These are phyloP conservation scores for Boehmeria nivea DNA, from an alignment of 306 rosid species.

Conservation along the genomic window DNA sequence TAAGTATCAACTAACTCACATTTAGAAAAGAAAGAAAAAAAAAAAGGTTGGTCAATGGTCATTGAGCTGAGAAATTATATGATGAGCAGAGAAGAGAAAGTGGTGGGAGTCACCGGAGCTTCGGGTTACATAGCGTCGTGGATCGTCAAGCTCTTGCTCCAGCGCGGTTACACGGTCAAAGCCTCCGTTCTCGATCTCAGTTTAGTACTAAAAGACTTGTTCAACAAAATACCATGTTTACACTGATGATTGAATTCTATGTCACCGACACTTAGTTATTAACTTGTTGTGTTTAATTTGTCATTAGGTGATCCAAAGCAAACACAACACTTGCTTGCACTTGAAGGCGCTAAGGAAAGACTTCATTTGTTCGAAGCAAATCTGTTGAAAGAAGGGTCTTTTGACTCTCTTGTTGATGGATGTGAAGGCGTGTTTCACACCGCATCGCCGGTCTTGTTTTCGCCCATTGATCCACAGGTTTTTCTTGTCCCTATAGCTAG, in stretches of 20 bases:
- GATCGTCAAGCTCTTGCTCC: constrained; percentile 44
- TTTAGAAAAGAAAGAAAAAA: neutral
- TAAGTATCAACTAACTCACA: no score
- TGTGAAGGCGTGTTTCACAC: constrained; percentile 51
- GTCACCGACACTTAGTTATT: no score
- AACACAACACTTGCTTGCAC: constrained; percentile 35
- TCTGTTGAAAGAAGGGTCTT: constrained; percentile 42
- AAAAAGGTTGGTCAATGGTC: neutral
- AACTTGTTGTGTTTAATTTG: no score
- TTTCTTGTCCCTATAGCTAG: no score
- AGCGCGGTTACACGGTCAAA: constrained; percentile 36
- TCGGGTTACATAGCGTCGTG: constrained; percentile 60
- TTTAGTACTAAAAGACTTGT: constrained; percentile 6
- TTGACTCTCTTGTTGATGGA: constrained; percentile 35
- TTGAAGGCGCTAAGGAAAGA: constrained; percentile 36
- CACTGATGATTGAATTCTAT: no score
- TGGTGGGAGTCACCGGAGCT: constrained; percentile 48
- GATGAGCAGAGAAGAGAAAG: constrained; percentile 22
- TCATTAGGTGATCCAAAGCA: constrained; percentile 37
- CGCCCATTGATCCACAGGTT: constrained; percentile 21
- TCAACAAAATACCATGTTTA: no score
- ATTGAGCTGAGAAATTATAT: no score
- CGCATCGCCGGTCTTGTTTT: constrained; percentile 29
- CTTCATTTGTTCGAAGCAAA: constrained; percentile 34
- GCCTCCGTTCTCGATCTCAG: constrained; percentile 41